Evolutionary conservation across 495 filamentous ascomycete species (phyloP).

Genomic region (Podospora conica): DNA sequence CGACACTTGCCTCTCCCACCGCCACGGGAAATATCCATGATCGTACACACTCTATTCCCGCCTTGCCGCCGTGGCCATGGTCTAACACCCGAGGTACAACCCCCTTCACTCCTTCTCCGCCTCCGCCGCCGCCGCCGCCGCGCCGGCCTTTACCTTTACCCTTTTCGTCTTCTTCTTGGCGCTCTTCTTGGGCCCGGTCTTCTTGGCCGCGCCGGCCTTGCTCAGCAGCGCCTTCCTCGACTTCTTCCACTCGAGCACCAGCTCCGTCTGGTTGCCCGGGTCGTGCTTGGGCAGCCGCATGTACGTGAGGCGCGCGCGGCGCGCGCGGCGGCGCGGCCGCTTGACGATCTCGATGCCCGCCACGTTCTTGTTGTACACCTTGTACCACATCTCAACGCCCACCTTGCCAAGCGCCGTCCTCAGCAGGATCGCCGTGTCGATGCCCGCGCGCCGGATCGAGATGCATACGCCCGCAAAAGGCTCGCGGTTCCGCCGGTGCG

Average conservation of each 20-base stretch:
- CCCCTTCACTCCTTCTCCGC: not conserved
- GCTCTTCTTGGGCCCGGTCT: slow-evolving; percentile 10
- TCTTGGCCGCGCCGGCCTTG: slow-evolving; percentile 2
- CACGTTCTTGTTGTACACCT: slow-evolving; percentile 84
- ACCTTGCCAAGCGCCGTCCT: slow-evolving; percentile 74
- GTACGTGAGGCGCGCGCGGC: slow-evolving; percentile 85
- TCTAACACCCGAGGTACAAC: not conserved
- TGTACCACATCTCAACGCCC: slow-evolving; percentile 97
- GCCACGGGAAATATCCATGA: not conserved
- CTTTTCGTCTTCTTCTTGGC: slow-evolving; percentile 11
- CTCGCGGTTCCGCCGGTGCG: slow-evolving; percentile 65
- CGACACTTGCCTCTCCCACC: not conserved
- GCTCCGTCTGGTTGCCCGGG: slow-evolving; percentile 39
- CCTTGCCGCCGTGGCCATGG: not conserved
- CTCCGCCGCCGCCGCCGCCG: not conserved
- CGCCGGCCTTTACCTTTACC: slow-evolving; percentile 5
- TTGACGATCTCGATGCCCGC: slow-evolving; percentile 91
- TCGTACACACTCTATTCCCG: not conserved
- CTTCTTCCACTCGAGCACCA: slow-evolving; percentile 42
- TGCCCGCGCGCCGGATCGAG: slow-evolving; percentile 72
- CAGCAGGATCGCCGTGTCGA: slow-evolving; percentile 81
- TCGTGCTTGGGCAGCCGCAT: slow-evolving; percentile 66
- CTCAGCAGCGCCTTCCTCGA: slow-evolving; percentile 20
- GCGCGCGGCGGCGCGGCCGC: slow-evolving; percentile 71
- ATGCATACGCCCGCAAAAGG: slow-evolving; percentile 85